A percentile compares a stretch with the other conserved stretches of the same genome.
Evolutionary conservation across 2,329 filamentous ascomycete species (phyloP).

Genomic region (Arthrobotrys sinensis): DNA sequence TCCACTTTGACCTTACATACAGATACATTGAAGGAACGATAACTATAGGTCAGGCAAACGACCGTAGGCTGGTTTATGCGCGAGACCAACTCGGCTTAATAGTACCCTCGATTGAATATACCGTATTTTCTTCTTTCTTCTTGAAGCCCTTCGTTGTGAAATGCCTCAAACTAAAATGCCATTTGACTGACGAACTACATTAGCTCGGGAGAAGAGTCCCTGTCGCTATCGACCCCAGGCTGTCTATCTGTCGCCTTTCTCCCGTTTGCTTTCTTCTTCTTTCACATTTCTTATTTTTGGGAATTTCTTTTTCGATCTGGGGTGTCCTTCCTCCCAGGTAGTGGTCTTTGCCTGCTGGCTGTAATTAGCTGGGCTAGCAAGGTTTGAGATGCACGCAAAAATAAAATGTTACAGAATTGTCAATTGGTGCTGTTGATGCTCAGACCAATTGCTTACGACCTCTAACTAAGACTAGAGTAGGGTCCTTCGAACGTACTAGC

Average conservation of each 20-base stretch:
- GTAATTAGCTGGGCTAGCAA: conserved; percentile 59
- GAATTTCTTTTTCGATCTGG: conserved; percentile 55
- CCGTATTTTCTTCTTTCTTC: conserved; percentile 43
- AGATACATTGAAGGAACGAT: conserved; percentile 19
- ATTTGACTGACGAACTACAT: conserved; percentile 56
- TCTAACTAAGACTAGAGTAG: conserved; percentile 58
- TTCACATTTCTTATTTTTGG: conserved; percentile 42
- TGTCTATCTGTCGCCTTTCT: conserved; percentile 59
- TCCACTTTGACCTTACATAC: conserved; percentile 46
- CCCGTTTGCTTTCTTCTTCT: conserved; percentile 56
- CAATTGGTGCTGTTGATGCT: conserved; percentile 59
- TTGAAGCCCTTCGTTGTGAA: conserved; percentile 47
- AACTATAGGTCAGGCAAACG: conserved; percentile 34
- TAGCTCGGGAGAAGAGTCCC: conserved; percentile 55
- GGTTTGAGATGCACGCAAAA: conserved; percentile 56
- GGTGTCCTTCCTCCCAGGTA: conserved; percentile 53
- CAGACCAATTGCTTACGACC: conserved; percentile 53
- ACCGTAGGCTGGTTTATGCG: conserved; percentile 45
- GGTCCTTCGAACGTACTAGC: conserved; percentile 40
- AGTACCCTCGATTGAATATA: conserved; percentile 38
- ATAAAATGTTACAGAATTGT: conserved; percentile 54
- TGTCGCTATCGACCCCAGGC: conserved; percentile 56
- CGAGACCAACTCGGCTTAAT: conserved; percentile 55
- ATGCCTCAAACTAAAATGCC: conserved; percentile 61
- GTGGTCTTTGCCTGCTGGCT: conserved; percentile 56